Evolutionary conservation across 2,329 filamentous ascomycete species (phyloP).

Genomic region (Colletotrichum sp.): DNA sequence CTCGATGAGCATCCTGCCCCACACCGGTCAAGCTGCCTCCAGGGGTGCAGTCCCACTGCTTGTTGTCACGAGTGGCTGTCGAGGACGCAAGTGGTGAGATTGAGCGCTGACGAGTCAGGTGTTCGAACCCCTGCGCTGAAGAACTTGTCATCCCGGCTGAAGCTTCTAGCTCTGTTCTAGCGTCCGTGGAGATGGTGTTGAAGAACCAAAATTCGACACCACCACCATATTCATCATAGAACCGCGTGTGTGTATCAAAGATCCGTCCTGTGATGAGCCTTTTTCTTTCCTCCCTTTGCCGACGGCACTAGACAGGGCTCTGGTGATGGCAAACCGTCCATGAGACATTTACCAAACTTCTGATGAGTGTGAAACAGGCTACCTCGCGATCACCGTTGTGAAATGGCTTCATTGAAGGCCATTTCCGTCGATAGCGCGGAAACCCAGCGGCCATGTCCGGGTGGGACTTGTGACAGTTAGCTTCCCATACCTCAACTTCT

Average conservation of each 20-base stretch:
- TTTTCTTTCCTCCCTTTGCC: not conserved
- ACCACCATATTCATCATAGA: not conserved
- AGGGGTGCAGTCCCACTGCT: not conserved
- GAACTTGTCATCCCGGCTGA: not conserved
- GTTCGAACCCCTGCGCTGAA: not conserved
- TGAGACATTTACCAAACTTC: not conserved
- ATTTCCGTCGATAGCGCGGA: not conserved
- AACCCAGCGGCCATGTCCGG: not conserved
- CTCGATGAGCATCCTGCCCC: conserved; percentile 1
- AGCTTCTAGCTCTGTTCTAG: conserved; percentile 20
- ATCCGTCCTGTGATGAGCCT: not conserved
- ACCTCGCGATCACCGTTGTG: not conserved
- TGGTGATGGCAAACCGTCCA: not conserved
- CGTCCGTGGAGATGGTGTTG: not conserved
- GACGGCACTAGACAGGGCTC: not conserved
- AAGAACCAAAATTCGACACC: not conserved
- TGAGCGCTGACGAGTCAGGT: conserved; percentile 10
- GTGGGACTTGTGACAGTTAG: not conserved
- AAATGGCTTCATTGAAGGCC: not conserved
- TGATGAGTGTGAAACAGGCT: not conserved
- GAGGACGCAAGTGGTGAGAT: not conserved
- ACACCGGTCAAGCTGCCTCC: conserved; percentile 20
- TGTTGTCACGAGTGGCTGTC: not conserved
- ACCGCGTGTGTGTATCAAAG: not conserved
- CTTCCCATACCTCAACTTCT: not conserved